These are phyloP conservation scores for Forsythia viridissima DNA, from an alignment of 257 asterid genomes.

Conservation along the genomic window DNA sequence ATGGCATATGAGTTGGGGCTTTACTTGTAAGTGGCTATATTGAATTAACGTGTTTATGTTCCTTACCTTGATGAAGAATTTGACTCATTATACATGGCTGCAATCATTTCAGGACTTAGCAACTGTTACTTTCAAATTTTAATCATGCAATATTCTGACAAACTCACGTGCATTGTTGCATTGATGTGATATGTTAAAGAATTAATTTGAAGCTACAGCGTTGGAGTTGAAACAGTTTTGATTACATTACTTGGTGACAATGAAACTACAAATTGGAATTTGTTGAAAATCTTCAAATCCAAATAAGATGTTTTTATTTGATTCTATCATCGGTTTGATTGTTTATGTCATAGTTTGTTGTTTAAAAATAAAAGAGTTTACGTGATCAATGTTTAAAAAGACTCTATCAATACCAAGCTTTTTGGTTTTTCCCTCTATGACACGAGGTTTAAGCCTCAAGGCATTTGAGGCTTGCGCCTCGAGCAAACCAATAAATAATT, in stretches of 20 bases:
- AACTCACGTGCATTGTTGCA: not conserved
- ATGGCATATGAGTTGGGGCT: slow-evolving; percentile 90
- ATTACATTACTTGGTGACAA: not conserved
- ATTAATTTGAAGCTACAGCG: slow-evolving; percentile 3
- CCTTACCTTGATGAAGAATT: slow-evolving; percentile 2
- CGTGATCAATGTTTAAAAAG: not conserved
- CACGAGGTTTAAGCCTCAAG: not conserved
- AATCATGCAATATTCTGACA: slow-evolving; percentile 8
- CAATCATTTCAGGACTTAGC: not conserved
- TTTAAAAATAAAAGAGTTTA: not conserved
- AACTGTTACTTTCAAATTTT: slow-evolving; percentile 2
- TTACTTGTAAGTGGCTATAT: slow-evolving; percentile 68
- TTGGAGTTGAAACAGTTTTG: not conserved
- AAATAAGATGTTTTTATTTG: not conserved
- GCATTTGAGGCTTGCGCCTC: not conserved
- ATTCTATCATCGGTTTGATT: not conserved
- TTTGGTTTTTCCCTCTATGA: not conserved
- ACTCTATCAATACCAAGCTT: not conserved
- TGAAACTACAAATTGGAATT: not conserved
- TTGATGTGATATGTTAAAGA: not conserved
- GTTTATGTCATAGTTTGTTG: slow-evolving; percentile 4
- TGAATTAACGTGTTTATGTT: not conserved
- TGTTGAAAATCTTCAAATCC: slow-evolving; percentile 17
- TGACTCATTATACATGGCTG: not conserved
- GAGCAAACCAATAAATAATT: not conserved